Conservation (phyloP, 352 stramenopile genomes). For the Pythium apleroticum region DNA sequence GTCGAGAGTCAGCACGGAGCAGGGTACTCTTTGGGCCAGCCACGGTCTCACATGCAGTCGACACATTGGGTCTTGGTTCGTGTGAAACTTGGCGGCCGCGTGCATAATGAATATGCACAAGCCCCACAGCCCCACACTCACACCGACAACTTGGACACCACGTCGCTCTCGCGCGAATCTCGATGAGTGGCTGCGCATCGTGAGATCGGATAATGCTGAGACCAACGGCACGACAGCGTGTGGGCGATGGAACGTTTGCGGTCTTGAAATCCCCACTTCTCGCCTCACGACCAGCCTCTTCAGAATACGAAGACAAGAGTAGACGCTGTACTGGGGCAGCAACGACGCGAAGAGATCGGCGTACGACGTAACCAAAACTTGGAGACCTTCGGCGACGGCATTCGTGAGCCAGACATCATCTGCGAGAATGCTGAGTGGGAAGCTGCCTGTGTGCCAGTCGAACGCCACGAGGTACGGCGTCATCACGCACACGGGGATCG, state of each 20-base stretch:
- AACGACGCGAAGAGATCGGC: slow-evolving; percentile 13
- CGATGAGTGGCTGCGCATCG: neutral
- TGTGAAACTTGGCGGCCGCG: neutral
- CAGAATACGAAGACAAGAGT: slow-evolving; percentile 14
- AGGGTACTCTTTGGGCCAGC: neutral
- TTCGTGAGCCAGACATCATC: slow-evolving; percentile 21
- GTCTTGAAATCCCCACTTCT: neutral
- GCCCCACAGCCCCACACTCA: neutral
- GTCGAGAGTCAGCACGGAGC: neutral
- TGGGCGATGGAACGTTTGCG: neutral
- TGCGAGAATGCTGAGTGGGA: neutral
- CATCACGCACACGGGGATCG: slow-evolving; percentile 18
- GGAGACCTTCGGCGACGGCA: slow-evolving; percentile 8
- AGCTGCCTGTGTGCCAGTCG: slow-evolving; percentile 2
- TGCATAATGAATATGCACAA: neutral
- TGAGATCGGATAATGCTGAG: neutral
- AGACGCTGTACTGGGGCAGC: slow-evolving; percentile 18
- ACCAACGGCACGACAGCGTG: neutral
- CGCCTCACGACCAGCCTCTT: slow-evolving; percentile 10
- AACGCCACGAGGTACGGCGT: slow-evolving; percentile 12
- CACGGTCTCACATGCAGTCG: slow-evolving; percentile 2
- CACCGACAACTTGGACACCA: neutral
- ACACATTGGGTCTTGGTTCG: neutral
- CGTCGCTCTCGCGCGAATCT: neutral
- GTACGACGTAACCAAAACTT: slow-evolving; percentile 20